Conservation (phyloP, 2,329 filamentous ascomycete species). For the Epichloe baconii region DNA sequence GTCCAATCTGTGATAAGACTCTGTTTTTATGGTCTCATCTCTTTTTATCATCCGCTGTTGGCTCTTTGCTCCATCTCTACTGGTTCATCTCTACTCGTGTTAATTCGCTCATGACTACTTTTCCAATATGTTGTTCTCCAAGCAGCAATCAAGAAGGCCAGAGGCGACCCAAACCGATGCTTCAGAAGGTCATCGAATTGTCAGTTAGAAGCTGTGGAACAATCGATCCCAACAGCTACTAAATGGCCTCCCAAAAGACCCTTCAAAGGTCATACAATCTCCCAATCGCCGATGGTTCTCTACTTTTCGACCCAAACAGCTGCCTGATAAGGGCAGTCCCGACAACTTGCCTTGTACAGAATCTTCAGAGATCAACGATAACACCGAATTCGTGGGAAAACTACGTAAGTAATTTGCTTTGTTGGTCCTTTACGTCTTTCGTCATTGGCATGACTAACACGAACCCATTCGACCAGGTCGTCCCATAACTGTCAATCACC, state of each 20-base stretch:
- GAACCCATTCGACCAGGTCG: neutral
- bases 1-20: neutral
- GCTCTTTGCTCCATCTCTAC: conserved; percentile 4
- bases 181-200: conserved; percentile 6
- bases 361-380: neutral
- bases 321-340: neutral
- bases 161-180: conserved; percentile 4
- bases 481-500: conserved; percentile 8
- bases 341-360: neutral
- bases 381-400: neutral
- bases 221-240: conserved; percentile 9
- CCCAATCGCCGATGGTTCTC: conserved; percentile 10
- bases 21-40: neutral
- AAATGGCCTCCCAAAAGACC: conserved; percentile 1
- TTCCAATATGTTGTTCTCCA: conserved; percentile 12
- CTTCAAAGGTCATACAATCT: conserved; percentile 1
- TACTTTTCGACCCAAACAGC: conserved; percentile 6
- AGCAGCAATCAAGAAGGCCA: conserved; percentile 7
- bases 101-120: conserved; percentile 6
- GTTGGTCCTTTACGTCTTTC: neutral
- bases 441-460: neutral
- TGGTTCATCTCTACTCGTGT: conserved; percentile 3
- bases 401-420: neutral
- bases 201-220: conserved; percentile 17
- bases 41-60: conserved; percentile 1